Conservation (phyloP, 305 asterid species). For the Solanum hybrid region DNA sequence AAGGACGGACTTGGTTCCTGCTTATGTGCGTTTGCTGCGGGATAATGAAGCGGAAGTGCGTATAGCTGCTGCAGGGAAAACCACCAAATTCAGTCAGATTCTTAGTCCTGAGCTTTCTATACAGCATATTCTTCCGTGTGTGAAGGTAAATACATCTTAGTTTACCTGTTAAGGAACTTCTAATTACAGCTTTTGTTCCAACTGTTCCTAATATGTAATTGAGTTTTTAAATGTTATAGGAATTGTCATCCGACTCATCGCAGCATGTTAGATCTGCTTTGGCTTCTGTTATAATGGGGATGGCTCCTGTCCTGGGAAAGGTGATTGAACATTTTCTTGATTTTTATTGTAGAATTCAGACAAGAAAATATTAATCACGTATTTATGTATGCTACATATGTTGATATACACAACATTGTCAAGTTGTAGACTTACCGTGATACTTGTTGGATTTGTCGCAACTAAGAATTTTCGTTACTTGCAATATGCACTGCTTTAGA, state of each 20-base stretch:
- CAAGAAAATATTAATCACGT: not conserved
- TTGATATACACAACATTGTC: not conserved
- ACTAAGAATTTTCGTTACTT: not conserved
- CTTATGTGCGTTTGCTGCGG: constrained; percentile 81
- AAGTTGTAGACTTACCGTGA: not conserved
- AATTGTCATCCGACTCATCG: constrained; percentile 84
- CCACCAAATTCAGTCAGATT: constrained; percentile 72
- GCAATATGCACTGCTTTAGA: not conserved
- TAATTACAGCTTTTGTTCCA: not conserved
- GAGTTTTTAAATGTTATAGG: constrained; percentile 37
- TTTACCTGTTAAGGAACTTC: constrained; percentile 3
- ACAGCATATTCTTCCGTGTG: constrained; percentile 92
- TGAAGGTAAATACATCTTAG: constrained; percentile 44
- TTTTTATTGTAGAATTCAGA: not conserved
- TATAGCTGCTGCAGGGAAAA: constrained; percentile 91
- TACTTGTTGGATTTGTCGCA: not conserved
- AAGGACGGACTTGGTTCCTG: constrained; percentile 85
- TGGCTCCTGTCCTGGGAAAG: constrained; percentile 90
- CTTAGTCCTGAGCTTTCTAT: constrained; percentile 71
- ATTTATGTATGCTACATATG: not conserved
- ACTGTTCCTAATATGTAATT: constrained; percentile 3
- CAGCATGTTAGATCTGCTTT: constrained; percentile 91
- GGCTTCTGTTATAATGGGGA: constrained; percentile 90
- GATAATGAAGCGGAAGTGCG: constrained; percentile 96
- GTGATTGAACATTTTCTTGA: constrained; percentile 19